phyloP scores from a whole-genome alignment of 2,329 filamentous ascomycete species.

The Apiospora hydei region DNA sequence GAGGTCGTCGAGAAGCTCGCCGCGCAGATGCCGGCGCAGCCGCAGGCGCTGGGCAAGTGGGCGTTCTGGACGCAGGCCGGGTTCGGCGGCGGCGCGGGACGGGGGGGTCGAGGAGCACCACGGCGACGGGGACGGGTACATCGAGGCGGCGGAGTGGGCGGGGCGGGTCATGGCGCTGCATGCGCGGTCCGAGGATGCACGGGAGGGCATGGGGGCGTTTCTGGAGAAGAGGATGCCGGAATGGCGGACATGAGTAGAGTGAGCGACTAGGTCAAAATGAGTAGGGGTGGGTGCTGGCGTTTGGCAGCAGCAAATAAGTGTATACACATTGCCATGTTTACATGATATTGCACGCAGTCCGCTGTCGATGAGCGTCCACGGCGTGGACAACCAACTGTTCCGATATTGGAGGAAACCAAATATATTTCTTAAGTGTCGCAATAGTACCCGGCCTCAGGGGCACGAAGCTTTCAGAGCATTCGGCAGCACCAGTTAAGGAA shows the following conservation, averaged over 20 bases:
- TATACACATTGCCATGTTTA: neutral
- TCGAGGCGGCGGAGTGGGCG: slow-evolving; percentile 37
- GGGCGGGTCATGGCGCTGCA: slow-evolving; percentile 41
- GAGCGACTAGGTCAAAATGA: neutral
- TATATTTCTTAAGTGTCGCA: neutral
- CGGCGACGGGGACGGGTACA: slow-evolving; percentile 34
- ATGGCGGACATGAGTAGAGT: slow-evolving; percentile 34
- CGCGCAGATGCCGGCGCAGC: slow-evolving; percentile 36
- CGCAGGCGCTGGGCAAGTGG: slow-evolving; percentile 45
- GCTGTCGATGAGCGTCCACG: neutral
- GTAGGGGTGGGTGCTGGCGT: neutral
- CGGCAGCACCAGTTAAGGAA: neutral
- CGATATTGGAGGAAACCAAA: too few relatives aligned
- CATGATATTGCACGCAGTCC: neutral
- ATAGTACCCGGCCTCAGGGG: too few relatives aligned
- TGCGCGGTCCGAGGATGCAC: slow-evolving; percentile 38
- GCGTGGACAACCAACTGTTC: too few relatives aligned
- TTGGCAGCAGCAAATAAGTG: neutral
- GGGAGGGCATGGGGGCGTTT: slow-evolving; percentile 40
- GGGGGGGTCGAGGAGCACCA: neutral
- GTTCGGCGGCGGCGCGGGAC: slow-evolving; percentile 25
- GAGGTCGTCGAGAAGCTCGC: slow-evolving; percentile 36
- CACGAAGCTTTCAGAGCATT: rapidly evolving
- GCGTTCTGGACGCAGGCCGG: slow-evolving; percentile 44
- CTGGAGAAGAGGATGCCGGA: slow-evolving; percentile 36